Conservation (phyloP, 495 filamentous ascomycete species). For the Xylaria cubensis region DNA sequence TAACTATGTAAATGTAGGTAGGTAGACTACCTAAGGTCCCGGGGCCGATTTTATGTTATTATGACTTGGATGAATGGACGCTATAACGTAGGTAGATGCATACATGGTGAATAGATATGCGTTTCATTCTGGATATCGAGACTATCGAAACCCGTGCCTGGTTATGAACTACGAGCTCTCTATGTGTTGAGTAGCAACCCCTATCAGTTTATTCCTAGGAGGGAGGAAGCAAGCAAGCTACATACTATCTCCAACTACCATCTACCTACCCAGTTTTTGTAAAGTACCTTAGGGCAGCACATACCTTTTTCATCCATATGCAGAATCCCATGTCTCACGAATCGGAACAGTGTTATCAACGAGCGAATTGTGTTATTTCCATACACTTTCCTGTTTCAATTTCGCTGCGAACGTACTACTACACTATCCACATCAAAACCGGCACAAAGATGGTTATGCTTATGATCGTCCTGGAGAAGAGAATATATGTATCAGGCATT, state of each 20-base stretch:
- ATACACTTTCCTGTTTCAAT: background rate
- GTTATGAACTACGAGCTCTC: too few species aligned
- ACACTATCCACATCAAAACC: background rate
- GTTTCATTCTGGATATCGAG: background rate
- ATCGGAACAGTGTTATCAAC: background rate
- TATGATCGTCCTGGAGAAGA: background rate
- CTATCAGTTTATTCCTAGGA: too few species aligned
- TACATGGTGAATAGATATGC: background rate
- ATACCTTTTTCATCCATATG: too few species aligned
- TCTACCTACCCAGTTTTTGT: too few species aligned
- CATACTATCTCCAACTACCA: too few species aligned
- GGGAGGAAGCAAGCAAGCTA: too few species aligned
- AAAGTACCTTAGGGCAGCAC: too few species aligned
- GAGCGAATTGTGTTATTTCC: background rate
- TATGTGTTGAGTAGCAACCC: too few species aligned
- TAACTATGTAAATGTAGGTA: background rate
- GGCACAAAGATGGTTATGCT: background rate
- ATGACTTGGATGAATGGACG: slow-evolving; percentile 2
- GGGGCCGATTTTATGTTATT: slow-evolving; percentile 10
- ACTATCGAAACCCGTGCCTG: background rate
- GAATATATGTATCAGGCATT: background rate
- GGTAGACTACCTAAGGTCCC: slow-evolving; percentile 1
- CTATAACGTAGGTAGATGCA: background rate
- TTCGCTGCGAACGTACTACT: background rate
- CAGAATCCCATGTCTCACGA: background rate